A percentile compares a stretch with the other conserved stretches of the same genome.
Evolutionary conservation across 1,284 basidiomycete species (phyloP).

Genomic region (Apiotrichum mycotoxinovorans): DNA sequence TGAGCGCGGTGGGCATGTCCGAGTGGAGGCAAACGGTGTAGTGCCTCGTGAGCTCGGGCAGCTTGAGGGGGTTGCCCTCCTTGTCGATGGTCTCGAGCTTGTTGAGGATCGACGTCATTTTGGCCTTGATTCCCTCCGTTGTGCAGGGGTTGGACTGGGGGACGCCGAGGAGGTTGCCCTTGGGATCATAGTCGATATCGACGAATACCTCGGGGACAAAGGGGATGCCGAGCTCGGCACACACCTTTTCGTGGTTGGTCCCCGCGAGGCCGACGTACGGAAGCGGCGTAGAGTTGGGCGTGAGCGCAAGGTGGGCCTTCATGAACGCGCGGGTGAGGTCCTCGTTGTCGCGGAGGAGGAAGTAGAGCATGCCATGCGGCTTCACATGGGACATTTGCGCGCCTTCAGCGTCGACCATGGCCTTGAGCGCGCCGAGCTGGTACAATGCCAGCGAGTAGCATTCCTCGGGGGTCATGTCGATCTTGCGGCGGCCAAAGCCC

Average conservation of each 20-base stretch:
- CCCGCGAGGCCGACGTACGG: constrained; percentile 44
- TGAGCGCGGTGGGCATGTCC: constrained; percentile 25
- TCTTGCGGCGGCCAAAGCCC: constrained; percentile 15
- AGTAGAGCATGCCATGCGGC: constrained; percentile 24
- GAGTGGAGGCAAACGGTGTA: constrained; percentile 60
- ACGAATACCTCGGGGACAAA: constrained; percentile 42
- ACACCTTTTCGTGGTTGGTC: constrained; percentile 38
- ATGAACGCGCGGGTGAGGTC: constrained; percentile 33
- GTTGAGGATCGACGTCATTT: constrained; percentile 68
- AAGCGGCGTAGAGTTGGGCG: constrained; percentile 10
- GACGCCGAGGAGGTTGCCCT: constrained; percentile 36
- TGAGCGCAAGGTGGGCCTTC: constrained; percentile 37
- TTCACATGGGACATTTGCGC: constrained; percentile 37
- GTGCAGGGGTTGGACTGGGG: constrained; percentile 23
- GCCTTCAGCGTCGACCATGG: constrained; percentile 39
- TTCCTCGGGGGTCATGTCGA: constrained; percentile 19
- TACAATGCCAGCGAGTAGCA: constrained; percentile 22
- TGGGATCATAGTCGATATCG: constrained; percentile 36
- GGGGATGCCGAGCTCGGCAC: constrained; percentile 34
- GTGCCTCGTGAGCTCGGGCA: constrained; percentile 49
- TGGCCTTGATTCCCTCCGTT: constrained; percentile 60
- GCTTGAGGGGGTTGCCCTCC: constrained; percentile 14
- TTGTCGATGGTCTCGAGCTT: constrained; percentile 47
- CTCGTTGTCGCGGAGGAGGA: constrained; percentile 37
- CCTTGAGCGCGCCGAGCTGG: constrained; percentile 42